phyloP scores from a whole-genome alignment of 2,329 filamentous ascomycete species.

The Aspergillus pseudoterreus region DNA sequence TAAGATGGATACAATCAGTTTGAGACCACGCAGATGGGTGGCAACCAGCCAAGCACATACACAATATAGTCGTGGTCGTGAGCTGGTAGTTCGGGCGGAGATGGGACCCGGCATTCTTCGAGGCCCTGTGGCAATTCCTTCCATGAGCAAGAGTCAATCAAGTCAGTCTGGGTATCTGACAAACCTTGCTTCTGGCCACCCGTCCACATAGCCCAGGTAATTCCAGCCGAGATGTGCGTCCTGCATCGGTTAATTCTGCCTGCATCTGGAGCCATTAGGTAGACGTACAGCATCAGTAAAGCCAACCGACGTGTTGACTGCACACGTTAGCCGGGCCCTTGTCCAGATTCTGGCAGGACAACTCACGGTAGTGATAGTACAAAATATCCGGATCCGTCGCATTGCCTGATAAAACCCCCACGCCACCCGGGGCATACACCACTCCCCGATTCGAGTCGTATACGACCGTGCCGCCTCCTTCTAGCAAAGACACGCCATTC shows the following conservation, averaged over 20 bases:
- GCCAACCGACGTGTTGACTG: slow-evolving; percentile 32
- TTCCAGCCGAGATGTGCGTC: slow-evolving; percentile 37
- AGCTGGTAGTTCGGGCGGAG: slow-evolving; percentile 1
- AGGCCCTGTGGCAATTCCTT: slow-evolving; percentile 1
- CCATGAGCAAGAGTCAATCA: neutral
- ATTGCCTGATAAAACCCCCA: slow-evolving; percentile 29
- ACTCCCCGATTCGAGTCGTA: slow-evolving; percentile 37
- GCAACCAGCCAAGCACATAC: slow-evolving; percentile 14
- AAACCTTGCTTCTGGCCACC: slow-evolving; percentile 31
- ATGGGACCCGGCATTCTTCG: slow-evolving; percentile 5
- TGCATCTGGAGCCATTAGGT: no score
- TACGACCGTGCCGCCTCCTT: slow-evolving; percentile 33
- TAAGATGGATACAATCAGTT: slow-evolving; percentile 3
- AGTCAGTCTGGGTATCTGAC: neutral
- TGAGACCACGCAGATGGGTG: slow-evolving; percentile 1
- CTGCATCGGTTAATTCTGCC: slow-evolving; percentile 14
- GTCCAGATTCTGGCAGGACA: neutral
- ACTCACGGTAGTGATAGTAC: slow-evolving; percentile 39
- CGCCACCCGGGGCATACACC: slow-evolving; percentile 38
- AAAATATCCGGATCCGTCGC: slow-evolving; percentile 28
- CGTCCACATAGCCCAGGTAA: slow-evolving; percentile 33
- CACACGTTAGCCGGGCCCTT: neutral
- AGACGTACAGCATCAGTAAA: slow-evolving; percentile 21
- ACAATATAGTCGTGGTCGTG: slow-evolving; percentile 7
- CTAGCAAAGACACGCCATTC: slow-evolving; percentile 19